Evolutionary conservation across 139 green algal genomes (phyloP).

Genomic region (Cymbomonas tetramitiformis): DNA sequence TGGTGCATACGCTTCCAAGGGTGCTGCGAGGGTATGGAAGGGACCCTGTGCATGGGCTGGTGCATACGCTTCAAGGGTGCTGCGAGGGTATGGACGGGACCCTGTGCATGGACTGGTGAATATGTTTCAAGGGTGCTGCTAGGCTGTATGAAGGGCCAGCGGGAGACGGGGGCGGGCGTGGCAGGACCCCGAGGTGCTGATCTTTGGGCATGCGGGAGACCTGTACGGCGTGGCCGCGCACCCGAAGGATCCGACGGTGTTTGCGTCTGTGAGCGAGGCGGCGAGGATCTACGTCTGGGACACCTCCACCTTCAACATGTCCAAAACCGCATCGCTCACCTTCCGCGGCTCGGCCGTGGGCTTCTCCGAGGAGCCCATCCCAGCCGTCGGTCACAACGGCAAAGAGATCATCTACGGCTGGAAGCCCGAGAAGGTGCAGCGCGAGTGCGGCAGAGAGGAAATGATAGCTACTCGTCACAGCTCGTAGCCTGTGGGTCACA

Average conservation of each 20-base stretch:
- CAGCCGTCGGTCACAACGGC: neutral
- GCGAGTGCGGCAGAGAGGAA: too few relatives aligned
- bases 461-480: too few relatives aligned
- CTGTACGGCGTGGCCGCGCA: slow-evolving; percentile 26
- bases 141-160: too few relatives aligned
- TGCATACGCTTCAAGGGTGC: too few relatives aligned
- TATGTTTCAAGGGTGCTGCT: too few relatives aligned
- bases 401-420: neutral
- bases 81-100: too few relatives aligned
- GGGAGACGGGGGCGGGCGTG: too few relatives aligned
- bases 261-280: slow-evolving; percentile 25
- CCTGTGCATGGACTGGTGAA: too few relatives aligned
- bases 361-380: slow-evolving; percentile 20
- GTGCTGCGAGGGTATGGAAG: too few relatives aligned
- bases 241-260: slow-evolving; percentile 22
- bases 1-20: too few relatives aligned
- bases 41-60: too few relatives aligned
- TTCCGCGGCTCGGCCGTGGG: slow-evolving; percentile 12
- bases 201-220: slow-evolving; percentile 13
- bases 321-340: neutral
- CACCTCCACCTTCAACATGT: slow-evolving; percentile 5
- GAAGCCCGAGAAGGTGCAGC: neutral
- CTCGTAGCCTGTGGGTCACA: too few relatives aligned
- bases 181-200: neutral
- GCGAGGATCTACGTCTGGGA: slow-evolving; percentile 32